Conservation (phyloP, 2,329 filamentous ascomycete species). For the Aspergillus pseudoviridinutans region DNA sequence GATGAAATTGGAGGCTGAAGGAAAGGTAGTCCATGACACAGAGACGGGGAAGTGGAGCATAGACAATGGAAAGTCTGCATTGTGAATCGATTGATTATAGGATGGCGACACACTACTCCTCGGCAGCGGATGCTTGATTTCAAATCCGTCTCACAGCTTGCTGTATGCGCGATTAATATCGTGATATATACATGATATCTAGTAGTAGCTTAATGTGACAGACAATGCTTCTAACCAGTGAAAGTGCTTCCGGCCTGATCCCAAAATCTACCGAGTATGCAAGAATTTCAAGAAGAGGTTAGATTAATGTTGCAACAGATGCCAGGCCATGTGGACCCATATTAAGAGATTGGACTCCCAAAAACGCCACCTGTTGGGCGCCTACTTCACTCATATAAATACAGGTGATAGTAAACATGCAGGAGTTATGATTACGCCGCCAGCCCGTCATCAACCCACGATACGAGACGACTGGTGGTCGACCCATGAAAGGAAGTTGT, state of each 20-base stretch:
- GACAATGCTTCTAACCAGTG: background rate
- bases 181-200: background rate
- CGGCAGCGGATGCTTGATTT: background rate
- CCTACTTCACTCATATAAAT: background rate
- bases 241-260: background rate
- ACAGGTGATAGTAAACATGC: background rate
- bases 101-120: background rate
- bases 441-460: slow-evolving; percentile 1
- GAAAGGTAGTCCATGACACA: slow-evolving; percentile 51
- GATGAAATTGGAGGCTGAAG: slow-evolving; percentile 71
- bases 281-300: background rate
- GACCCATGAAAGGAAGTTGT: background rate
- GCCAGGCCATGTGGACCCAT: background rate
- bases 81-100: slow-evolving; percentile 19
- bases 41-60: slow-evolving; percentile 29
- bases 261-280: background rate
- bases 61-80: slow-evolving; percentile 23
- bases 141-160: background rate
- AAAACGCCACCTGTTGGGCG: background rate
- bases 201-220: background rate
- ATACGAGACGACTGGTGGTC: background rate
- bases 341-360: background rate
- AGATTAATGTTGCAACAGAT: background rate
- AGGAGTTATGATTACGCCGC: slow-evolving; percentile 2
- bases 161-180: background rate